Evolutionary conservation across 1,139 yeast species (phyloP), one percentile per base, ranked within the genome.

Genomic region (Geotrichum aggregatum): DNA sequence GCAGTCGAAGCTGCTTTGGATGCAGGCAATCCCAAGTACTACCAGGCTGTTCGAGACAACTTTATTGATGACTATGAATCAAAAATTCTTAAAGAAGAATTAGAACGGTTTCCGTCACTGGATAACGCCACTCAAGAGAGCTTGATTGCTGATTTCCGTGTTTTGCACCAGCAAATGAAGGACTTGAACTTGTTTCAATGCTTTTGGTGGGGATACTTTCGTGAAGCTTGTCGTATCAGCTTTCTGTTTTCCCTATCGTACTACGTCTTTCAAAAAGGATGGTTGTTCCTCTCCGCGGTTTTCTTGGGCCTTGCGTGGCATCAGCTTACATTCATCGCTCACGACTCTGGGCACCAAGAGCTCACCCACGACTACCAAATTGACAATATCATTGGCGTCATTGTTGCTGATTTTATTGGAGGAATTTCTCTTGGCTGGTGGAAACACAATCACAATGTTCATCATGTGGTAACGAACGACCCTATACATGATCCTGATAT

Each of bases 401-500:
- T 80, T 0, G 72, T 88, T 48, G 95, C 96, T 1, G 81, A 86
- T 59, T 87, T 78, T 73, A 69, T 82, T 53, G 96, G 96, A n/a
- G 96, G 96, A 0, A 73, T 88, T 50, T 86, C 95, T 50, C 67
- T 87, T 36, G 95, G 96, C 1, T 88, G 96, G 96, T 88, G 96
- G 96, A 89, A 88, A 63, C 76, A 92, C 50, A 88, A 86, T 67
- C 96, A 88, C 68, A 88, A 88, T 66, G 95, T 88, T 21, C 96
- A 89, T 66, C 96, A 88, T 68, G 71, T 88, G 53, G 77, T 88
- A 52, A 85, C 96, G 14, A 88, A 88, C 67, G 96, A 88, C 63
- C 96, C 96, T 0, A 84, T 84, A 1, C 96, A 88, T 66, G 96
- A 89, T 64, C 96, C 96, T 0, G 96, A 88, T 70, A 89, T 88